phyloP scores from a whole-genome alignment of 495 filamentous ascomycete genomes.

The Penicillium bovifimosum region DNA sequence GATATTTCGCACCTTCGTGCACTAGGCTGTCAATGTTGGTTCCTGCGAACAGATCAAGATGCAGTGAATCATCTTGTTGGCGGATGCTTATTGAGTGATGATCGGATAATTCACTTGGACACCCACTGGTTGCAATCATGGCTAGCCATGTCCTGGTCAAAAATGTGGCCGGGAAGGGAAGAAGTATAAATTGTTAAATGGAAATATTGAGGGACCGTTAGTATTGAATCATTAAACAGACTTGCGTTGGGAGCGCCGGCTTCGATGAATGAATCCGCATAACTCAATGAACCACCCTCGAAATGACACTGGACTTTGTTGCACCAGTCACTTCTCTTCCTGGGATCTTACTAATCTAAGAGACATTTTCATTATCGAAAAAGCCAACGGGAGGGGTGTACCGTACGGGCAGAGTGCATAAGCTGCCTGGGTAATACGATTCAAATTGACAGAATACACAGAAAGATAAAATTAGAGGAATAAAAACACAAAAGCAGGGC shows the following conservation, averaged over 20 bases:
- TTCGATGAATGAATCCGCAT: neutral
- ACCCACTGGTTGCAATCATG: too few species aligned
- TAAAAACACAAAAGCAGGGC: neutral
- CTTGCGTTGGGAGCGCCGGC: neutral
- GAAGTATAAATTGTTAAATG: neutral
- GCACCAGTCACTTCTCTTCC: neutral
- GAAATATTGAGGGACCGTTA: neutral
- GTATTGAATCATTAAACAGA: neutral
- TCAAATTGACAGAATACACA: neutral
- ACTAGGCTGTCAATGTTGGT: too few species aligned
- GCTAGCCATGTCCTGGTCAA: neutral
- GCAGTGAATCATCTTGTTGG: too few species aligned
- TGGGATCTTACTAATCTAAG: neutral
- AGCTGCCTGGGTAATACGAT: neutral
- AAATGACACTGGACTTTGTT: neutral
- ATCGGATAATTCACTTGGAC: too few species aligned
- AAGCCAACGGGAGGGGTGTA: neutral
- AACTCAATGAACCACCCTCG: neutral
- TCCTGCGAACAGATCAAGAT: too few species aligned
- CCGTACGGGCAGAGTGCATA: neutral
- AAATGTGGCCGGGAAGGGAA: neutral
- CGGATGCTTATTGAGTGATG: too few species aligned
- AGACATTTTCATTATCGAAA: neutral
- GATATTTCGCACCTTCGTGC: too few species aligned
- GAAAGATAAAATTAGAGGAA: neutral